Conservation (phyloP, 108 stramenopile genomes). For the Stephanodiscus minutulus region DNA sequence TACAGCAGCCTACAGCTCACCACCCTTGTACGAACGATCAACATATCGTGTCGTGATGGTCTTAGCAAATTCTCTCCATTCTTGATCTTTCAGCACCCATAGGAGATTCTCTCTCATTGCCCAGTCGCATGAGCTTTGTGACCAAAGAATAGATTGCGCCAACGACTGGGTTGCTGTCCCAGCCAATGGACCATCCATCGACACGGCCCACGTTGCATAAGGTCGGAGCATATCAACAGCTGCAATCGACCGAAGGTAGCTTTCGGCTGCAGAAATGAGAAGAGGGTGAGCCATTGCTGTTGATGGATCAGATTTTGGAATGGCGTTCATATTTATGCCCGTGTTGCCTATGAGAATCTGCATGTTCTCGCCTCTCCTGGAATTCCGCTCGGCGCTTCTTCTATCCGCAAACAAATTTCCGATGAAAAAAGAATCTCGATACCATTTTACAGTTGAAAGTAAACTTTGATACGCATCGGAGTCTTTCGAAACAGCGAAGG, state of each 20-base stretch:
- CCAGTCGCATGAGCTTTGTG: constrained; percentile 28
- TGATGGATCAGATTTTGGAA: constrained; percentile 20
- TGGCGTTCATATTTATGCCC: neutral
- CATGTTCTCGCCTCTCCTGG: constrained; percentile 6
- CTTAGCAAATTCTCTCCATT: constrained; percentile 47
- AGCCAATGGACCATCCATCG: constrained; percentile 38
- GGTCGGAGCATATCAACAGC: constrained; percentile 36
- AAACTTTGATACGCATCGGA: constrained; percentile 40
- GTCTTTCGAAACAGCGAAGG: constrained; percentile 35
- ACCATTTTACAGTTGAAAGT: constrained; percentile 40
- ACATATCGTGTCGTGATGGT: constrained; percentile 37
- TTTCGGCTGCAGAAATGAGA: constrained; percentile 28
- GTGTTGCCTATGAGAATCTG: constrained; percentile 1
- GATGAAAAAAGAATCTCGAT: constrained; percentile 38
- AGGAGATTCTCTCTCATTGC: constrained; percentile 35
- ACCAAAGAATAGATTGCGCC: constrained; percentile 35
- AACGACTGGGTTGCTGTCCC: constrained; percentile 31
- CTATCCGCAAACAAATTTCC: constrained; percentile 33
- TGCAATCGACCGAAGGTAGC: constrained; percentile 26
- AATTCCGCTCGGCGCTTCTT: constrained; percentile 3
- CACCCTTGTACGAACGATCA: constrained; percentile 36
- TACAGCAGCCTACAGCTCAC: neutral
- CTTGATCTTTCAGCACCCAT: constrained; percentile 45
- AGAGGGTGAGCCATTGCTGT: constrained; percentile 30
- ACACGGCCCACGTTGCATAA: constrained; percentile 33